These are phyloP conservation scores for Agrocybe pediades DNA, from an alignment of 768 basidiomycete genomes.

Conservation along the genomic window DNA sequence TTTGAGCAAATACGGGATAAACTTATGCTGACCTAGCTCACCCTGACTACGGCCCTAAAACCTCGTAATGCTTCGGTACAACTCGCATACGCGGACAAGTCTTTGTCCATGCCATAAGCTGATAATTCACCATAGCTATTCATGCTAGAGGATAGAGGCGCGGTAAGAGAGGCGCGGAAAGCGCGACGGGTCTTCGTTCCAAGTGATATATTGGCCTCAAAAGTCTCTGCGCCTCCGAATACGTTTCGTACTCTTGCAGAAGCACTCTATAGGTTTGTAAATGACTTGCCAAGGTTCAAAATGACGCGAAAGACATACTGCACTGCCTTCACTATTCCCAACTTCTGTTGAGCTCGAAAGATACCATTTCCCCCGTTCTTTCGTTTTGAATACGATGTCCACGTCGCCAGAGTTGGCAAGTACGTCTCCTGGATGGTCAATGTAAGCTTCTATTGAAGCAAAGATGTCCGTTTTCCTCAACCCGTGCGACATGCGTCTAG, in stretches of 20 bases:
- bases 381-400: constrained; percentile 77
- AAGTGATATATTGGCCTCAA: constrained; percentile 79
- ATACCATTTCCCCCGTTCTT: constrained; percentile 76
- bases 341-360: constrained; percentile 87
- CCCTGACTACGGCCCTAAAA: constrained; percentile 68
- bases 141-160: constrained; percentile 65
- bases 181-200: constrained; percentile 89
- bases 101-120: constrained; percentile 74
- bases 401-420: constrained; percentile 63
- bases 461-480: constrained; percentile 83
- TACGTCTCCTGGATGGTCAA: constrained; percentile 59
- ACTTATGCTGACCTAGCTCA: constrained; percentile 57
- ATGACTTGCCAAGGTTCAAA: background rate
- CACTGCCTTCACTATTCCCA: constrained; percentile 90
- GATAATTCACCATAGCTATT: constrained; percentile 70
- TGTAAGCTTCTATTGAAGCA: constrained; percentile 57
- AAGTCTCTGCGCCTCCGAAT: constrained; percentile 88
- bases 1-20: background rate
- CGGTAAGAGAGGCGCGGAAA: constrained; percentile 68
- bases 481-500: constrained; percentile 63
- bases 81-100: constrained; percentile 79
- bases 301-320: constrained; percentile 55
- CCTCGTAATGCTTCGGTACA: constrained; percentile 67
- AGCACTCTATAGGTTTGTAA: constrained; percentile 51
- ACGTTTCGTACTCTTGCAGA: constrained; percentile 84